phyloP scores from a whole-genome alignment of 2,329 filamentous ascomycete genomes.

The Fusarium sp. region DNA sequence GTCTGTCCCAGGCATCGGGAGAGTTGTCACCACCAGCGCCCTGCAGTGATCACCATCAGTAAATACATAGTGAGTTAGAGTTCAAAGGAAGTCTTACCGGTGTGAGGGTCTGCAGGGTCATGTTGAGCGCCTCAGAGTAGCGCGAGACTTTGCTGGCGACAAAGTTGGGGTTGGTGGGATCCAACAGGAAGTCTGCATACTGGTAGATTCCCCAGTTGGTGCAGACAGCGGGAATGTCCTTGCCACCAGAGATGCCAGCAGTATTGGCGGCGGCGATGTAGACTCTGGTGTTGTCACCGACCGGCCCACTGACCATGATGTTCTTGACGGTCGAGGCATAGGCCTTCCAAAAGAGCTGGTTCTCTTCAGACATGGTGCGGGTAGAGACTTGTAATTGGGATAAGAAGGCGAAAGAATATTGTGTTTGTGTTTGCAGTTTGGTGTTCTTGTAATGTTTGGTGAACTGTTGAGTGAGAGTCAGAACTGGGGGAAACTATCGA shows the following conservation, averaged over 20 bases:
- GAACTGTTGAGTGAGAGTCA: background rate
- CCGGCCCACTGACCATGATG: background rate
- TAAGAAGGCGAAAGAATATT: background rate
- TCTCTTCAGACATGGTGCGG: background rate
- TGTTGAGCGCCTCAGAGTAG: background rate
- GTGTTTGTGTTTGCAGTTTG: background rate
- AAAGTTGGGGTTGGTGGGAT: background rate
- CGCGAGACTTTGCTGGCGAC: background rate
- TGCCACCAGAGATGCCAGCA: background rate
- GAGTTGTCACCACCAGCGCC: background rate
- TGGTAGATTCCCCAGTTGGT: background rate
- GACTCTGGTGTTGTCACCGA: background rate
- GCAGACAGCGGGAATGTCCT: background rate
- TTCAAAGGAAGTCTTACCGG: background rate
- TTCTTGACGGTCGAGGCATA: background rate
- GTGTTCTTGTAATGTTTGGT: background rate
- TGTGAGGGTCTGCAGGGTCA: background rate
- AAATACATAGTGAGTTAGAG: rapidly evolving
- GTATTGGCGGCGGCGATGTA: background rate
- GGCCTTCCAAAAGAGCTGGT: background rate
- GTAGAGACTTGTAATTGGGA: rapidly evolving
- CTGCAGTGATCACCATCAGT: background rate
- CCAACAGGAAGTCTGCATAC: background rate
- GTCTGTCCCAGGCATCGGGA: background rate
- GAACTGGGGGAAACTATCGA: rapidly evolving